Conservation (phyloP, 2,329 filamentous ascomycete species). For the Chrysoporthe puriensis region DNA sequence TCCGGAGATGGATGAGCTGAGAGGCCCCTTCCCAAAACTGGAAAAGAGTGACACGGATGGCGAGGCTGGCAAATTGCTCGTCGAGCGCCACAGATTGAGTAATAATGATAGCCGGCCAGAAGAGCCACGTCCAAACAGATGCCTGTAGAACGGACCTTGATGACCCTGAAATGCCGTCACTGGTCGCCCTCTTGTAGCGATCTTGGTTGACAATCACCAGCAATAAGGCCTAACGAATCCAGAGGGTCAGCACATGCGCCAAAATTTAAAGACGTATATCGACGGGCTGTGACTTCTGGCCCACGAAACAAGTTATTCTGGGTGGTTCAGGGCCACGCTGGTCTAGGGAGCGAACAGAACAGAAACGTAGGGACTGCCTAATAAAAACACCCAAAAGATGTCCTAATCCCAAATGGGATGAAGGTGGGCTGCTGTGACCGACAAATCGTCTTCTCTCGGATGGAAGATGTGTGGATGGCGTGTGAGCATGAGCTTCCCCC, state of each 20-base stretch:
- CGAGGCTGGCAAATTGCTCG: conserved; percentile 3
- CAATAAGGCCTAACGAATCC: neutral
- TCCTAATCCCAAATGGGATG: neutral
- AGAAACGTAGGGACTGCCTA: neutral
- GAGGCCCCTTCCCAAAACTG: conserved; percentile 1
- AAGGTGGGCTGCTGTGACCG: neutral
- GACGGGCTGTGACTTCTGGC: neutral
- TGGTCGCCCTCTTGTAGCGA: neutral
- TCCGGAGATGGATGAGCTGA: conserved; percentile 16
- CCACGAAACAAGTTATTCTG: neutral
- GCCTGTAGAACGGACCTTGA: conserved; percentile 7
- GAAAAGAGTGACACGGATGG: neutral
- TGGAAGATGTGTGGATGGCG: neutral
- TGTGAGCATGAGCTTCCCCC: neutral
- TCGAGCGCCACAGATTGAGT: neutral
- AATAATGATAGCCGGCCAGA: conserved; percentile 5
- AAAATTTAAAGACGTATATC: neutral
- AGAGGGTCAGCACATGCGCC: conserved; percentile 3
- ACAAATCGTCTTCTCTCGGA: neutral
- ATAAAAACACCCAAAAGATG: neutral
- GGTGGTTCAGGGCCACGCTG: neutral
- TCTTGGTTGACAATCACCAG: neutral
- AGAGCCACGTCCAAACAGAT: neutral
- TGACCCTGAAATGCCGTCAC: neutral
- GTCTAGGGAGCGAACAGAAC: neutral